phyloP scores from a whole-genome alignment of 1,139 yeast species.

The Yamadazyma dushanensis region DNA sequence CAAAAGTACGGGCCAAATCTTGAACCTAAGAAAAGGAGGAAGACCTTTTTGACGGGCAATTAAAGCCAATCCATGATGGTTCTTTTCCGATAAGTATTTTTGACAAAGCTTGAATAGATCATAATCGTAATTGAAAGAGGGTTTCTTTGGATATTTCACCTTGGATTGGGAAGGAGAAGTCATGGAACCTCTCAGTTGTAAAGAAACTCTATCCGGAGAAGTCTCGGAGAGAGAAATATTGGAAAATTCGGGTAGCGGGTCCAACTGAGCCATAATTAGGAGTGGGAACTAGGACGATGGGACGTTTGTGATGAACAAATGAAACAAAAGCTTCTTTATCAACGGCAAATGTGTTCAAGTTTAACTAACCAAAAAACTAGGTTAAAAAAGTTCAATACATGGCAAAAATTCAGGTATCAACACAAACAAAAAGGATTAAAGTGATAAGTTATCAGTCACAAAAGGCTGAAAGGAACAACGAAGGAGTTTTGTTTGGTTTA shows the following conservation, averaged over 20 bases:
- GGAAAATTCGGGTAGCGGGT: not conserved
- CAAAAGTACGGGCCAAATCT: conserved; percentile 82
- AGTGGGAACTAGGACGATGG: too few species aligned
- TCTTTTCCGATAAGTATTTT: conserved; percentile 47
- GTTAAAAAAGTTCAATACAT: too few species aligned
- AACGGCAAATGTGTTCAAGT: too few species aligned
- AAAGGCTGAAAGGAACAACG: too few species aligned
- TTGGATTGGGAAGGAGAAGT: not conserved
- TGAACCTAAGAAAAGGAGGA: conserved; percentile 77
- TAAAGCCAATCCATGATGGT: conserved; percentile 70
- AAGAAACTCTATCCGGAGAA: not conserved
- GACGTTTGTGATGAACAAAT: too few species aligned
- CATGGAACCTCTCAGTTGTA: not conserved
- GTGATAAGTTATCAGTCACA: too few species aligned
- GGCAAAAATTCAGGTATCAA: too few species aligned
- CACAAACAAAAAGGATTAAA: too few species aligned
- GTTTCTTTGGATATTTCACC: conserved; percentile 15
- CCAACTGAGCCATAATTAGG: not conserved
- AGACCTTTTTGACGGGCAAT: conserved; percentile 82
- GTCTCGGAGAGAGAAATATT: not conserved
- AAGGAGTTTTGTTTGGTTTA: too few species aligned
- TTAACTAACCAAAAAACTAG: too few species aligned
- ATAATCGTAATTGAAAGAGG: conserved; percentile 43
- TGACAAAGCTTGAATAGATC: conserved; percentile 40
- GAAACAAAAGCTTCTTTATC: too few species aligned